Conservation (phyloP, 352 stramenopile species). For the Phytophthora megakarya region DNA sequence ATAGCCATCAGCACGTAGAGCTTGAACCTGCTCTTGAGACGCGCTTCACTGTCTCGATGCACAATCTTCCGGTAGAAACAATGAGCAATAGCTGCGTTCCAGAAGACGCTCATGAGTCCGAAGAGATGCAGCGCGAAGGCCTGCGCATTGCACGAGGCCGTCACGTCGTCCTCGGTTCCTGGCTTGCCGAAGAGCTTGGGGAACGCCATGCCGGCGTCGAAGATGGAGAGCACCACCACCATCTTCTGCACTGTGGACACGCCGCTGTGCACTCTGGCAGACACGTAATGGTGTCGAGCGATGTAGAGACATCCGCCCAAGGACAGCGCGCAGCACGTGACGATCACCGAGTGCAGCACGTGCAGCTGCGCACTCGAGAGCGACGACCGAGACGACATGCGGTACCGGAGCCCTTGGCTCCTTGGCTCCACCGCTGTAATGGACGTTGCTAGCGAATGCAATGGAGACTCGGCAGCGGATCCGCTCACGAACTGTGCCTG, state of each 20-base stretch:
- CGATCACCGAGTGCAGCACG: slow-evolving; percentile 41
- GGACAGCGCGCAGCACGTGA: slow-evolving; percentile 48
- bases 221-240: slow-evolving; percentile 68
- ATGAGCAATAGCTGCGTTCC: slow-evolving; percentile 74
- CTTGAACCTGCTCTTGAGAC: slow-evolving; percentile 62
- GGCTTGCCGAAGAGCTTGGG: slow-evolving; percentile 60
- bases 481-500: slow-evolving; percentile 7
- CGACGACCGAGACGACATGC: slow-evolving; percentile 7
- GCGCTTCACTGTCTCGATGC: slow-evolving; percentile 62
- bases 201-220: slow-evolving; percentile 56
- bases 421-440: slow-evolving; percentile 20
- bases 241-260: slow-evolving; percentile 71
- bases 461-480: slow-evolving; percentile 9
- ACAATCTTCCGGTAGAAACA: slow-evolving; percentile 78
- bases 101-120: slow-evolving; percentile 67
- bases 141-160: slow-evolving; percentile 50
- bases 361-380: slow-evolving; percentile 39
- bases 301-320: slow-evolving; percentile 55
- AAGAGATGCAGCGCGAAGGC: slow-evolving; percentile 57
- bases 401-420: slow-evolving; percentile 28
- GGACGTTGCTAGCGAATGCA: slow-evolving; percentile 8
- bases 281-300: slow-evolving; percentile 50
- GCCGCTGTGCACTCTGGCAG: slow-evolving; percentile 30
- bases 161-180: slow-evolving; percentile 13
- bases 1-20: slow-evolving; percentile 59